These are phyloP conservation scores for Ziziphus jujuba DNA, from an alignment of 306 rosid genomes.

Conservation along the genomic window DNA sequence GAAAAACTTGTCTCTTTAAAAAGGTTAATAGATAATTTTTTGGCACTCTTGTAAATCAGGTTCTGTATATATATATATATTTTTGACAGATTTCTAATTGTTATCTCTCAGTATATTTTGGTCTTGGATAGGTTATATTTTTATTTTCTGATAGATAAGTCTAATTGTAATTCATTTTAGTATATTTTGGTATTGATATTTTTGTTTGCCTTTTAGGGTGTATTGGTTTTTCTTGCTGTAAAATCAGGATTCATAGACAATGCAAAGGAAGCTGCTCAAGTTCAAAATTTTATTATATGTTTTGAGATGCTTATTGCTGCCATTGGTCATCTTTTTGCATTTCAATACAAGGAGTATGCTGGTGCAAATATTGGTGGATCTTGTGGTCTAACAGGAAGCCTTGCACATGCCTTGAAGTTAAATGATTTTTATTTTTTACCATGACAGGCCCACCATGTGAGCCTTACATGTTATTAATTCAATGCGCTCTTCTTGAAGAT, in stretches of 20 bases:
- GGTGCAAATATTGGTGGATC: constrained; percentile 92
- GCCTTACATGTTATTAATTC: constrained; percentile 5
- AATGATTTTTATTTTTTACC: constrained; percentile 96
- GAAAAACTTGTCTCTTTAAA: no score
- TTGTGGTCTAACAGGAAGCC: constrained; percentile 78
- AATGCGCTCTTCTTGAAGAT: constrained; percentile 20
- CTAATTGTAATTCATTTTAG: neutral
- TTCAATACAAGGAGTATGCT: constrained; percentile 99
- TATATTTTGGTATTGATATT: constrained; percentile 13
- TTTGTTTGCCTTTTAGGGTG: constrained; percentile 65
- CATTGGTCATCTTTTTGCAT: constrained; percentile 85
- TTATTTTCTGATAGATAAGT: neutral
- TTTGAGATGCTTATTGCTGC: constrained; percentile 99
- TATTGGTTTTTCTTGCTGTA: constrained; percentile 93
- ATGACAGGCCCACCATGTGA: constrained; percentile 96
- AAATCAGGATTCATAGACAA: constrained; percentile 75
- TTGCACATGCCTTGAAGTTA: constrained; percentile 82
- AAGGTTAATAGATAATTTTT: no score
- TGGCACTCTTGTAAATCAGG: neutral
- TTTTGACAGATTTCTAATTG: neutral
- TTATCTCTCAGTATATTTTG: neutral
- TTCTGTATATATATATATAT: neutral
- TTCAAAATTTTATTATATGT: constrained; percentile 88
- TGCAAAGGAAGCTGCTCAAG: constrained; percentile 84
- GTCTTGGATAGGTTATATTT: constrained; percentile 9